Percentiles rank a stretch among this genome's conserved stretches.
phyloP scores from a whole-genome alignment of 495 filamentous ascomycete species.

The Daldinia bambusicola region DNA sequence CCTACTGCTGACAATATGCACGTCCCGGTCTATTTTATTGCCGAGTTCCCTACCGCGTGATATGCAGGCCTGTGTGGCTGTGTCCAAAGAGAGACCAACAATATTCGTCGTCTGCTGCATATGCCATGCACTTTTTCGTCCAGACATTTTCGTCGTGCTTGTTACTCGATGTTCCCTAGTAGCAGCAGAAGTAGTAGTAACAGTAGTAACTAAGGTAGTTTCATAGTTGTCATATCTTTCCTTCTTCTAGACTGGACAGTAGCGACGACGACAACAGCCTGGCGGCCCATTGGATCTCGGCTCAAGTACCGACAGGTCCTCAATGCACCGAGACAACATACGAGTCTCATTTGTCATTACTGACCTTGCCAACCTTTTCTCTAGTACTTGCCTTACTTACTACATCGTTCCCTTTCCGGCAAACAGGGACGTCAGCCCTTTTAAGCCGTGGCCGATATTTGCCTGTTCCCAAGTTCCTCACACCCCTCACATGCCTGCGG shows the following conservation, averaged over 20 bases:
- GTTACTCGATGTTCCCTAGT: background rate
- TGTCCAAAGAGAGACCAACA: constrained; percentile 36
- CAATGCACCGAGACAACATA: constrained; percentile 25
- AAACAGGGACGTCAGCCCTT: constrained; percentile 40
- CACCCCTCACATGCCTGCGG: constrained; percentile 31
- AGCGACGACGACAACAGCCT: constrained; percentile 25
- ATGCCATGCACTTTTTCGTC: constrained; percentile 42
- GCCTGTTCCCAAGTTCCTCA: constrained; percentile 36
- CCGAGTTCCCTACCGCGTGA: constrained; percentile 42
- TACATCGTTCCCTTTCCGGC: constrained; percentile 35
- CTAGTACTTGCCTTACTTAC: constrained; percentile 21
- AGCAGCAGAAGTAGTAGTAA: background rate
- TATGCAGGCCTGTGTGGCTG: constrained; percentile 43
- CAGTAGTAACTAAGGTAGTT: background rate
- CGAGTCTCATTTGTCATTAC: constrained; percentile 42
- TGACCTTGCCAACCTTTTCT: constrained; percentile 30
- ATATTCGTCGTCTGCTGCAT: constrained; percentile 39
- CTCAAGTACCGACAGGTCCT: constrained; percentile 41
- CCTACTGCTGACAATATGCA: constrained; percentile 27
- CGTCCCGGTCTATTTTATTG: constrained; percentile 38
- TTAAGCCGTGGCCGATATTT: constrained; percentile 39
- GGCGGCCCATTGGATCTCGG: constrained; percentile 29
- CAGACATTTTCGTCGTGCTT: constrained; percentile 34
- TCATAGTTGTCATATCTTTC: constrained; percentile 36
- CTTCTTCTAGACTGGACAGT: constrained; percentile 30